Evolutionary conservation across 345 rosid species (phyloP).

Genomic region (Moricandia arvensis): DNA sequence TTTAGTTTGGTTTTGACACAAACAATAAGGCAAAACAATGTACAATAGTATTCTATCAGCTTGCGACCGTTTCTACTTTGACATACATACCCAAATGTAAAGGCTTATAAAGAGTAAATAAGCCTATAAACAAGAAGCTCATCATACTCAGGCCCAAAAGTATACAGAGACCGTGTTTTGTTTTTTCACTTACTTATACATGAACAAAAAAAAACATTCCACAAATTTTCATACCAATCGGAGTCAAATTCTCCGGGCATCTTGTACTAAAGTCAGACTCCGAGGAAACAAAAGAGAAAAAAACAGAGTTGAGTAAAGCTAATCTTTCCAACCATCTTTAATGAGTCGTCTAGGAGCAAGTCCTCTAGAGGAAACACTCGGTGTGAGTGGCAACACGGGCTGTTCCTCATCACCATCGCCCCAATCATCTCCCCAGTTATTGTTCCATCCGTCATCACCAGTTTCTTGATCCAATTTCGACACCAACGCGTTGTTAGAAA

Average conservation of each 20-base stretch:
- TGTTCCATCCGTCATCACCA: conserved; percentile 66
- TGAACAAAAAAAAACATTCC: background rate
- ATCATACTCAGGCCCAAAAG: background rate
- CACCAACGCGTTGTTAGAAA: conserved; percentile 25
- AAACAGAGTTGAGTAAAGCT: conserved; percentile 6
- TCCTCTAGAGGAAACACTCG: conserved; percentile 68
- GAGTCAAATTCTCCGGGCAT: background rate
- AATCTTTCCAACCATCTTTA: conserved; percentile 91
- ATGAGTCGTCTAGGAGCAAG: conserved; percentile 65
- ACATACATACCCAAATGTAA: no score
- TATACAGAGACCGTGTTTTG: background rate
- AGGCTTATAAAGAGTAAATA: background rate
- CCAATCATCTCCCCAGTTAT: conserved; percentile 81
- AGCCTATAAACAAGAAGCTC: background rate
- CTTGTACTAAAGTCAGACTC: background rate
- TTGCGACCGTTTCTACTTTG: background rate
- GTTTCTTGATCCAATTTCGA: conserved; percentile 22
- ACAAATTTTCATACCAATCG: background rate
- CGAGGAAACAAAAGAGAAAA: background rate
- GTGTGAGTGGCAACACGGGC: conserved; percentile 61
- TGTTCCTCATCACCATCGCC: conserved; percentile 61
- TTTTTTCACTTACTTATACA: background rate
- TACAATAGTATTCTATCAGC: background rate
- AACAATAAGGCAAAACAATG: no score
- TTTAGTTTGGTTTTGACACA: background rate